Percentiles rank a stretch among this genome's conserved stretches.
These are phyloP conservation scores for Rossbeevera mucosa DNA, from an alignment of 768 basidiomycete species.

Conservation along the genomic window DNA sequence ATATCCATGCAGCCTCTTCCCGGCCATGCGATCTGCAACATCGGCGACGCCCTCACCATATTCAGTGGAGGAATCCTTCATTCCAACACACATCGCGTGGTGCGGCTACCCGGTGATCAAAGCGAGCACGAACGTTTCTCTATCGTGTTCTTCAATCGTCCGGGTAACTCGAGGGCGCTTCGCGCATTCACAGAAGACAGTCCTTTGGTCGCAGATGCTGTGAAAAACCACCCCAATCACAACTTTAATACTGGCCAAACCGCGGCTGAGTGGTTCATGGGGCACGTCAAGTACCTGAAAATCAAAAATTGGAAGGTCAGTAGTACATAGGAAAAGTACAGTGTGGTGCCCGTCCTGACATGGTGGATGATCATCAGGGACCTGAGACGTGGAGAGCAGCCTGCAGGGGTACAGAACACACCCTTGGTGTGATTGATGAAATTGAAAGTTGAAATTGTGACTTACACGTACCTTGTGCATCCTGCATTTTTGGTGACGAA, in stretches of 20 bases:
- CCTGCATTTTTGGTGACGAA: no score
- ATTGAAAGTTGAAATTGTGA: no score
- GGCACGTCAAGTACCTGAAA: neutral
- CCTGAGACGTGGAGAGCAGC: no score
- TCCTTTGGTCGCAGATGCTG: neutral
- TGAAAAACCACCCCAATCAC: neutral
- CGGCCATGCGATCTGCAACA: neutral
- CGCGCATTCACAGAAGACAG: neutral
- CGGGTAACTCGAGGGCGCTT: neutral
- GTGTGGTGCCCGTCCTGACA: no score
- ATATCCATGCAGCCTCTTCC: neutral
- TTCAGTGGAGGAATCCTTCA: neutral
- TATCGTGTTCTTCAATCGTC: neutral
- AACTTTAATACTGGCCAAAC: neutral
- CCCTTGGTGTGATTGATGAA: no score
- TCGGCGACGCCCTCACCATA: neutral
- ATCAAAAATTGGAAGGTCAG: neutral
- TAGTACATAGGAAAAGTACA: neutral
- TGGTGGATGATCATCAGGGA: no score
- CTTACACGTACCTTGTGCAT: no score
- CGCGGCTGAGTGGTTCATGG: neutral
- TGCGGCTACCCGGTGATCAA: neutral
- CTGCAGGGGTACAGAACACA: no score
- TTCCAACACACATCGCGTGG: neutral
- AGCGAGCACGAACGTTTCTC: neutral